Evolutionary conservation across 1,139 yeast species (phyloP), one percentile per base, ranked within the genome.

Genomic region (Sugiyamaella paludigena): DNA sequence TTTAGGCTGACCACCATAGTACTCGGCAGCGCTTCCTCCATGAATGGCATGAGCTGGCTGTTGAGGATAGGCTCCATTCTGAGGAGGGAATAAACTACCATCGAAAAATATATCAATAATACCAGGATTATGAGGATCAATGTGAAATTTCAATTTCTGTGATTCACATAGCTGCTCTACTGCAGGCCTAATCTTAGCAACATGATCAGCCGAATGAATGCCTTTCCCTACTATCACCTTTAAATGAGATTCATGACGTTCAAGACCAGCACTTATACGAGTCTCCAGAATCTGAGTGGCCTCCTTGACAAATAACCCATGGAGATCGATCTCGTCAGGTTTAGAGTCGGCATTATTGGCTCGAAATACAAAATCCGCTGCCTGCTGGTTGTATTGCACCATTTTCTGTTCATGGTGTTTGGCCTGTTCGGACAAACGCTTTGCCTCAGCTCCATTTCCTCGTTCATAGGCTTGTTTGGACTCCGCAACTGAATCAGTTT

Each of bases 171-270:
- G 70, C 40, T 81, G 78, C 62, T 87, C 92, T 13, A 89, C 81
- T 0, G 97, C 97, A 1, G 97, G 97, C 66, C 84, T 87, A 59
- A 92, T 70, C 67, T 89, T 91, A 44, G 96, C 92, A 44, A 87
- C 79, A 30, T 95, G 95, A 58, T 81, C 74, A 44, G 77, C 75
- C 0, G 96, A 87, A 65, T 92, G 98, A 45, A 81, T 64, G 10
- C 98, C 98, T 67, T 91, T 91, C n/a, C 98, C 98, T 9, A 89
- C 97, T 64, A 92, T 91, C 15, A 87, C 76, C 38, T 69, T 74
- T 42, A 78, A 57, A 43, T 68, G 71, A 1, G 73, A 60, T 62
- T 88, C 95, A 52, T 79, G 73, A 40, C 87, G 77, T 40, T 73
- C 69, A 15, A 79, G 74, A 49, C 83, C 87, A 30, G 82, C 82